These are phyloP conservation scores for Euphorbia celastroides DNA, from an alignment of 441 rosid genomes.

Conservation along the genomic window DNA sequence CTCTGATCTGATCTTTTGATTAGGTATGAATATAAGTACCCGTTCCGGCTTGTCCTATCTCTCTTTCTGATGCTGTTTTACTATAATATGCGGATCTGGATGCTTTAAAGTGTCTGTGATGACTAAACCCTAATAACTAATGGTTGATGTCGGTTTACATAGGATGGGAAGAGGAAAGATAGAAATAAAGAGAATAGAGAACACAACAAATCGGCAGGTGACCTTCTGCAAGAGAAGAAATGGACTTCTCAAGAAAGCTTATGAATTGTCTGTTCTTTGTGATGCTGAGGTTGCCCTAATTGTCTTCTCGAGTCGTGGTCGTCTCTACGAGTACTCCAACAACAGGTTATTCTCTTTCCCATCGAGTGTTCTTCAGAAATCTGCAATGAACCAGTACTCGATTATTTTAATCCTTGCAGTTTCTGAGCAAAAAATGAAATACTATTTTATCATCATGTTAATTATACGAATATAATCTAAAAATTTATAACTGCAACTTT, in stretches of 20 bases:
- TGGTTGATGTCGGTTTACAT: not conserved
- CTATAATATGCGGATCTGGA: not conserved
- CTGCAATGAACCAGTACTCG: too few species aligned
- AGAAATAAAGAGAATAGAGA: constrained; percentile 70
- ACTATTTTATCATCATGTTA: too few species aligned
- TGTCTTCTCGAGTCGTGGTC: constrained; percentile 63
- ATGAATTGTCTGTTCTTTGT: too few species aligned
- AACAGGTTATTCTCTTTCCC: constrained; percentile 49
- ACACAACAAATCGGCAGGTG: constrained; percentile 64
- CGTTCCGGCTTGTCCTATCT: constrained; percentile 19
- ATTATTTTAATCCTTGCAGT: too few species aligned
- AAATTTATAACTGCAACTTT: too few species aligned
- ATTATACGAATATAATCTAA: too few species aligned
- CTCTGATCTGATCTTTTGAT: constrained; percentile 5
- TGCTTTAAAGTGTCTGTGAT: too few species aligned
- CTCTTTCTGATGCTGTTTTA: not conserved
- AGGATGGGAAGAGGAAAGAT: constrained; percentile 69
- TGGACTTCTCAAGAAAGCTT: constrained; percentile 60
- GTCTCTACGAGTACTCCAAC: constrained; percentile 63
- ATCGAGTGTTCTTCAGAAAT: too few species aligned
- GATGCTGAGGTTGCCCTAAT: too few species aligned
- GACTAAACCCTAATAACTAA: too few species aligned
- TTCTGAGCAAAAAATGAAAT: too few species aligned
- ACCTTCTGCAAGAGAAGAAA: constrained; percentile 69
- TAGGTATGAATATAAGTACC: not conserved